Percentiles rank a stretch among this genome's conserved stretches.
Evolutionary conservation across 768 basidiomycete genomes (phyloP).

Genomic region (Lentinula guzmanii): DNA sequence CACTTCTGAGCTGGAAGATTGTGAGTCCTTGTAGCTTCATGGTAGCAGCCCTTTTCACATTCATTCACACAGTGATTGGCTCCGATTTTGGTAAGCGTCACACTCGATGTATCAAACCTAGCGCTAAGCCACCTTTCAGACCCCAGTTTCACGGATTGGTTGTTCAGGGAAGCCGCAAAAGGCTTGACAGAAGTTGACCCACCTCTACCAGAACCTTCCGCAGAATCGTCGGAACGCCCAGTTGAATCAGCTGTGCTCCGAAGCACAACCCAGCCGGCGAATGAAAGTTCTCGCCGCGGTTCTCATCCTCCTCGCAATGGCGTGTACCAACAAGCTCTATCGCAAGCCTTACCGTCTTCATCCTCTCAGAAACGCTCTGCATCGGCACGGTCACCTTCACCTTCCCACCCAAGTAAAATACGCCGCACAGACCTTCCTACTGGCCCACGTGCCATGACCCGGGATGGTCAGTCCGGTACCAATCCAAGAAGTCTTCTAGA

Average conservation of each 20-base stretch:
- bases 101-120: neutral
- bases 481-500: slow-evolving; percentile 70
- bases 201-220: slow-evolving; percentile 25
- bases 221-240: slow-evolving; percentile 18
- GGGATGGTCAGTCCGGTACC: slow-evolving; percentile 27
- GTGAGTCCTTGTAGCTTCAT: slow-evolving; percentile 31
- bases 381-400: slow-evolving; percentile 64
- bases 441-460: slow-evolving; percentile 80
- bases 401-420: slow-evolving; percentile 60
- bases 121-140: slow-evolving; percentile 36
- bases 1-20: slow-evolving; percentile 79
- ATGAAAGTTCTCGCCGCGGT: slow-evolving; percentile 38
- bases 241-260: slow-evolving; percentile 21
- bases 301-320: slow-evolving; percentile 46
- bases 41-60: neutral
- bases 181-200: slow-evolving; percentile 51
- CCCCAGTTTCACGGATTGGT: slow-evolving; percentile 80
- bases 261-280: slow-evolving; percentile 25
- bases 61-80: slow-evolving; percentile 55
- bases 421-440: slow-evolving; percentile 76
- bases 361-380: slow-evolving; percentile 59
- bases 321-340: slow-evolving; percentile 71
- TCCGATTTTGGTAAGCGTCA: slow-evolving; percentile 61
- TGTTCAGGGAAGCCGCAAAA: slow-evolving; percentile 76
- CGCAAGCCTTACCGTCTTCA: slow-evolving; percentile 50